Percentiles rank a stretch among this genome's conserved stretches.
Conservation (phyloP, 169 alveolate genomes). For the Blepharisma undulans region DNA sequence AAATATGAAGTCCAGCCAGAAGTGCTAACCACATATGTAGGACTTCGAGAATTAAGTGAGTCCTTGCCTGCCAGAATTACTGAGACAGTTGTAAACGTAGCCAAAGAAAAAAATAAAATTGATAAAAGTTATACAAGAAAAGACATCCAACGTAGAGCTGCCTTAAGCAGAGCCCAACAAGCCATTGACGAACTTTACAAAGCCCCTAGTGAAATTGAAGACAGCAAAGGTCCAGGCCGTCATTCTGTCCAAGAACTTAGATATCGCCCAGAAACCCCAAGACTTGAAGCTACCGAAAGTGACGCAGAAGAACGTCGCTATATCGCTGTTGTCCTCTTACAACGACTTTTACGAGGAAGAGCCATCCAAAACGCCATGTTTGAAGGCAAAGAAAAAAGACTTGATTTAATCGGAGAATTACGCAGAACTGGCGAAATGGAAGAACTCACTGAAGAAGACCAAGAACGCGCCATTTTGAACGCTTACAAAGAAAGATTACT, state of each 20-base stretch:
- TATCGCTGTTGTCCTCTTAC: slow-evolving; percentile 84
- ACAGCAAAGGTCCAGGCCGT: slow-evolving; percentile 47
- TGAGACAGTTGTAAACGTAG: slow-evolving; percentile 66
- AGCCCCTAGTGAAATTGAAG: slow-evolving; percentile 58
- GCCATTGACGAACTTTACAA: slow-evolving; percentile 58
- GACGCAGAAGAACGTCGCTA: slow-evolving; percentile 37
- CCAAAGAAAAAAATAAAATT: slow-evolving; percentile 61
- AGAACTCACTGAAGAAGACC: slow-evolving; percentile 78
- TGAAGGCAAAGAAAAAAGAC: slow-evolving; percentile 90
- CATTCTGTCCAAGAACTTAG: slow-evolving; percentile 4
- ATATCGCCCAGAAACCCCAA: slow-evolving; percentile 47
- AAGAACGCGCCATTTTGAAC: slow-evolving; percentile 67
- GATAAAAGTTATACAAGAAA: slow-evolving; percentile 71
- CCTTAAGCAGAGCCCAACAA: slow-evolving; percentile 72
- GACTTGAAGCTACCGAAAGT: slow-evolving; percentile 39
- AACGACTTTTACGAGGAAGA: slow-evolving; percentile 91
- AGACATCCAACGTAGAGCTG: slow-evolving; percentile 74
- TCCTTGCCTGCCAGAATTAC: slow-evolving; percentile 66
- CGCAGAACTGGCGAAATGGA: slow-evolving; percentile 90
- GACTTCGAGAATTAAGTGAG: slow-evolving; percentile 69
- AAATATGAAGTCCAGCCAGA: slow-evolving; percentile 86
- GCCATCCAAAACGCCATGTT: slow-evolving; percentile 90
- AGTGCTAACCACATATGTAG: slow-evolving; percentile 78
- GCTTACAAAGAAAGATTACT: slow-evolving; percentile 75
- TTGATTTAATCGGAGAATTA: slow-evolving; percentile 86